Conservation (phyloP, 306 rosid species). For the Lathyrus oleraceus region DNA sequence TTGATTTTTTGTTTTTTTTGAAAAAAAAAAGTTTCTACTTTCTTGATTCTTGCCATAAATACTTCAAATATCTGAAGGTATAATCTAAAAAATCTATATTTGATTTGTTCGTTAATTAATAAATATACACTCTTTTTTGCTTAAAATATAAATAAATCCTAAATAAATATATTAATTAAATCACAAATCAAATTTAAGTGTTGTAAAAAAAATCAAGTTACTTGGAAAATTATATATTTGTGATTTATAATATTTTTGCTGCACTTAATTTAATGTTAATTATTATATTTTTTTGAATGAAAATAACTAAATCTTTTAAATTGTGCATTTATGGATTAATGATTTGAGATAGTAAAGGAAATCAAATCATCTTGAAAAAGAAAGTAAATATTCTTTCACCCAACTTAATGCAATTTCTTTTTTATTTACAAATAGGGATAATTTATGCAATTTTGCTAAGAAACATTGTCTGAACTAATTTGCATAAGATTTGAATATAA, state of each 20-base stretch:
- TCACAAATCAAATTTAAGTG: too few species aligned
- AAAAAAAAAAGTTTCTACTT: too few species aligned
- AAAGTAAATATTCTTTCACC: conserved; percentile 3
- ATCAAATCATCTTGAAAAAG: conserved; percentile 11
- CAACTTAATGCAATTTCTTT: not conserved
- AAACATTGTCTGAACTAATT: too few species aligned
- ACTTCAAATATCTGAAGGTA: not conserved
- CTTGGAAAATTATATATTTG: not conserved
- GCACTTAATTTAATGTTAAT: not conserved
- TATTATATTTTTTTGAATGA: not conserved
- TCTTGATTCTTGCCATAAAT: conserved; percentile 10
- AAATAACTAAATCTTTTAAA: not conserved
- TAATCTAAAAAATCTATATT: too few species aligned
- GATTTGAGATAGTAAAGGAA: not conserved
- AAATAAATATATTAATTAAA: too few species aligned
- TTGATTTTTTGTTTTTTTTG: not conserved
- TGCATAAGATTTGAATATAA: too few species aligned
- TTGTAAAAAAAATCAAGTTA: too few species aligned
- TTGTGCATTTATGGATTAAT: not conserved
- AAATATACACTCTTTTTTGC: too few species aligned
- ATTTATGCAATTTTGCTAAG: too few species aligned
- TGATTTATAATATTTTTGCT: not conserved
- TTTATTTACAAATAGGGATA: too few species aligned
- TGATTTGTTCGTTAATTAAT: too few species aligned
- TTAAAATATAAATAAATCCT: too few species aligned